Evolutionary conservation across 805 yeast genomes (phyloP), one percentile per base, ranked within the genome.

Genomic region (Wickerhamiella kurtzmanii): DNA sequence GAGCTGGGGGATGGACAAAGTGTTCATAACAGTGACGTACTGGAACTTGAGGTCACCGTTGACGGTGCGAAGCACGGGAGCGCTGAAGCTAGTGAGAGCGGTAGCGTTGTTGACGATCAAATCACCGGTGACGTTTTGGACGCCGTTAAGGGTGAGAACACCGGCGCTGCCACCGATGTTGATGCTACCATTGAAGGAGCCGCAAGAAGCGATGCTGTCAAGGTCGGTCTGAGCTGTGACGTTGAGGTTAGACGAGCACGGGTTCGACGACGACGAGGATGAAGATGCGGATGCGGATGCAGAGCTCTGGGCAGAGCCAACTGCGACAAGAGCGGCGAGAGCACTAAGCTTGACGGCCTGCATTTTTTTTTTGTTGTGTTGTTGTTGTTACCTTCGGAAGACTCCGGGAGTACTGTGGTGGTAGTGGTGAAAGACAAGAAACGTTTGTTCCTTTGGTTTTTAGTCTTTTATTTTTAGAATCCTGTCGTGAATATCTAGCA

Each of bases 201-300:
- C 65, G 77, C 98, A 92, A 42, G 78, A 71, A 44, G 84, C 66
- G 46, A 82, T 75, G 22, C 64, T 60, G 59, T 86, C 94, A 62
- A 89, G 77, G 56, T 86, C 88, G 28, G 82, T 58, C 67, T 87
- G 86, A 39, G 79, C 76, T 47, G 92, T 77, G 57, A 86, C 94
- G 45, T 94, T 83, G 76, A 76, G 52, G 76, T 73, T 53, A 44
- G 52, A 22, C 35, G 55, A 47, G 47, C 56, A 53, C 16, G 37
- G 6, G 32, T 25, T n/a, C n/a, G n/a, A n/a, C n/a, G n/a, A n/a
- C n/a, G n/a, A n/a, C n/a, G n/a, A n/a, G n/a, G n/a, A n/a, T n/a
- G n/a, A n/a, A n/a, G n/a, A n/a, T n/a, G n/a, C n/a, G n/a, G n/a
- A n/a, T n/a, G n/a, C 32, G 32, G 32, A 6, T 6, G 9, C 11